Conservation (phyloP, 441 rosid species). For the Aleurites moluccanus region DNA sequence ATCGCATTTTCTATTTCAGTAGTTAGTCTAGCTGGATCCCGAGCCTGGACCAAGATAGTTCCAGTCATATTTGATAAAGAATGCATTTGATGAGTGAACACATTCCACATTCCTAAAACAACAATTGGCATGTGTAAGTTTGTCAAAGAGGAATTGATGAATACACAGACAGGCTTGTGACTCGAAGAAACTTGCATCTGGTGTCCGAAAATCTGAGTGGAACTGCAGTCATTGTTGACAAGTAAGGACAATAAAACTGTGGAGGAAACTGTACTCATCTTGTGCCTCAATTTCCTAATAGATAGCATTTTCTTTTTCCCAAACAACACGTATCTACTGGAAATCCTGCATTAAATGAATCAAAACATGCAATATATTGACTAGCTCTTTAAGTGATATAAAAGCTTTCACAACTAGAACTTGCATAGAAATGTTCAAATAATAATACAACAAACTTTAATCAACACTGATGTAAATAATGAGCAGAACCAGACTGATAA, state of each 20-base stretch:
- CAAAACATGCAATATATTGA: not conserved
- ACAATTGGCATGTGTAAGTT: not conserved
- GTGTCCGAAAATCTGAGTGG: conserved; percentile 15
- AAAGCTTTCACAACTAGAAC: not conserved
- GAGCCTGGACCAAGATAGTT: conserved; percentile 74
- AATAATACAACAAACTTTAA: not conserved
- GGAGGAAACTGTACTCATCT: not conserved
- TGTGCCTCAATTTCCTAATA: conserved; percentile 34
- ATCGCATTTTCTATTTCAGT: conserved; percentile 57
- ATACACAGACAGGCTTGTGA: conserved; percentile 10
- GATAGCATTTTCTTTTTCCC: conserved; percentile 21
- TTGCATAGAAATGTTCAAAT: not conserved
- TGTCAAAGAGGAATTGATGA: conserved; percentile 17
- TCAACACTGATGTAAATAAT: not conserved
- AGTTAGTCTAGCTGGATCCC: conserved; percentile 69
- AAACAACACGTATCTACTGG: not conserved
- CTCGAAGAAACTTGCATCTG: conserved; percentile 16
- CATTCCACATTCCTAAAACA: conserved; percentile 12
- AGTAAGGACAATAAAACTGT: conserved; percentile 19
- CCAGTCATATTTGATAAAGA: conserved; percentile 46
- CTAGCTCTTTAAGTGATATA: not conserved
- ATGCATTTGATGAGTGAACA: conserved; percentile 16
- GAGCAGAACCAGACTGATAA: not conserved
- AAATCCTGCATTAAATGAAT: conserved; percentile 4
- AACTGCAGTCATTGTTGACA: conserved; percentile 5